Base-by-base conservation (phyloP, 176 grass and related monocot species). In the Avena sativa region DNA sequence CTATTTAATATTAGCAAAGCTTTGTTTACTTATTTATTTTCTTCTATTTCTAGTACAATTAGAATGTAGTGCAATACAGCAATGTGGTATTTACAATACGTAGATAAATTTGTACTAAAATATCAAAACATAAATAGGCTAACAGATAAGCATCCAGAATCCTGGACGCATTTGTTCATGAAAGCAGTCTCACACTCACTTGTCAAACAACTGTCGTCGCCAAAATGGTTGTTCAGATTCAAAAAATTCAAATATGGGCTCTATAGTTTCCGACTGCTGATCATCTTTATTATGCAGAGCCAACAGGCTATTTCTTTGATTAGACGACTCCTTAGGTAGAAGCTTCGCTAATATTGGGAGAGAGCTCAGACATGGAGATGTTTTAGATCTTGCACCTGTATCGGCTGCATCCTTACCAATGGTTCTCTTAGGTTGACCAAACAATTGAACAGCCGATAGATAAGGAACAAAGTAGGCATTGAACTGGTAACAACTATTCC, bases 221-320 rank as follows among this genome's bases (percentile, higher is more conserved):
- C 69, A 67, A 91, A 86, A 89, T 69, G 96, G 96, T 71, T 92
- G 92, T 69, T 96, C 96, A 86, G 84, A 91, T 94, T 96, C 92
- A 57, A 98, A 94, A 85, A 82, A 96, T 77, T 98, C 96, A 91
- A 96, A 98, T 79, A 92, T 84, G 67, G 95, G 85, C 59, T 92
- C 92, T 30, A 63, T 84, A 83, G 17, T 81, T 77, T 32, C 71
- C 25, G 47, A 21, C 16, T 79, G 73, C 11, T 69, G 46, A 32
- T 91, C 84, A 72, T 86, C 86, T 65, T 87, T 38, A 56, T 17
- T 56, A 62, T 36, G 51, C 25, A 85, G 76, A 86, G 79, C 64
- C 12, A 64, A 59, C 4, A 17, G 44, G 17, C 66, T 86, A 34
- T 72, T 78, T 90, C 32, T 88, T 71, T 80, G 13, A 17, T 57